Evolutionary conservation across 2,329 filamentous ascomycete genomes (phyloP).

Genomic region (Metarhizium rileyi): DNA sequence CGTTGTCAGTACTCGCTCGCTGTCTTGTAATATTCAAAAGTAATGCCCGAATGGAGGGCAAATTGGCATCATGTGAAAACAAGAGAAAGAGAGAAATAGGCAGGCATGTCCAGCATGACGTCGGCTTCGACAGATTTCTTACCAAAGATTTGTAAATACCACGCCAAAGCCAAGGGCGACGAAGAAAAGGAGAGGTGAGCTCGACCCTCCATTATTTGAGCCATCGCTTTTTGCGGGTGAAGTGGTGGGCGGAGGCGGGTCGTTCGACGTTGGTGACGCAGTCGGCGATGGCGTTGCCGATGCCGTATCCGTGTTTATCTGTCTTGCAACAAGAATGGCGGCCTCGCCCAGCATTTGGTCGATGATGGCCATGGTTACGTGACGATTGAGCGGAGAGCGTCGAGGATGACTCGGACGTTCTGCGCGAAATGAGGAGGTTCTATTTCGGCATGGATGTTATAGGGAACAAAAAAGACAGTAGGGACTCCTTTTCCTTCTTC

Average conservation of each 20-base stretch:
- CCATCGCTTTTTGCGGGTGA: constrained; percentile 11
- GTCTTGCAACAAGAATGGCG: constrained; percentile 26
- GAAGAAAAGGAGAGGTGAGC: constrained; percentile 58
- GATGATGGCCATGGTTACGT: constrained; percentile 24
- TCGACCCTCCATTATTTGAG: constrained; percentile 20
- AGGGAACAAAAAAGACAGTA: not conserved
- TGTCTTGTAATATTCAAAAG: too few species aligned
- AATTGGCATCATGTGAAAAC: not conserved
- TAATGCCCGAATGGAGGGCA: not conserved
- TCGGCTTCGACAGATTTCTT: constrained; percentile 26
- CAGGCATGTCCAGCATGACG: not conserved
- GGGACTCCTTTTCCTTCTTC: not conserved
- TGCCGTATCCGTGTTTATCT: constrained; percentile 13
- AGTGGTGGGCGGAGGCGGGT: constrained; percentile 7
- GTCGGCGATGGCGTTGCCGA: constrained; percentile 8
- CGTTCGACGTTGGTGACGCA: constrained; percentile 5
- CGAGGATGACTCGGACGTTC: not conserved
- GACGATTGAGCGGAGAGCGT: not conserved
- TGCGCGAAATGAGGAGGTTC: not conserved
- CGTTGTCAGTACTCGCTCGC: constrained; percentile 9
- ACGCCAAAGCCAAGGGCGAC: constrained; percentile 94
- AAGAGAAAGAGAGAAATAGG: not conserved
- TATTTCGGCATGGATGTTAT: constrained; percentile 1
- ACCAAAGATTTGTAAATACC: constrained; percentile 98
- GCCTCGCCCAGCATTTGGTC: constrained; percentile 27